Base-by-base conservation (phyloP, 2,329 filamentous ascomycete genomes). In the Trichophyton rubrum region DNA sequence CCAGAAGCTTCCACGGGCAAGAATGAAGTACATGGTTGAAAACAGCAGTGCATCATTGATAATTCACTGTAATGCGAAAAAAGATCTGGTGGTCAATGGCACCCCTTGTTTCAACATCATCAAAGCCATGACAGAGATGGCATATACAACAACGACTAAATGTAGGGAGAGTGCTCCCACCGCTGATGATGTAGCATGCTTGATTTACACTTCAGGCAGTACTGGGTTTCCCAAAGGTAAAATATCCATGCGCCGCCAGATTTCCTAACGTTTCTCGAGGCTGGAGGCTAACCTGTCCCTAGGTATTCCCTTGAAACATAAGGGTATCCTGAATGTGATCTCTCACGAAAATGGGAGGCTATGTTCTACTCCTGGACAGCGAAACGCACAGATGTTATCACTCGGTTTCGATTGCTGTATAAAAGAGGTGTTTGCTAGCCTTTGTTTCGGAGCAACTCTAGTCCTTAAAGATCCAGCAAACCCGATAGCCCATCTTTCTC, bases 401-500 rank as follows among this genome's bases (percentile, higher is more conserved):
- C 66, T 70, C 0, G 73, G 66, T 0, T 79, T 79, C 60, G 77
- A 79, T 63, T 74, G 73, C n/a, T 72, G 69, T 59, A 75, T 79
- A 8, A 69, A 74, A 38, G 77, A 75, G 60, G 69, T 75, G 0
- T 77, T 78, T 60, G 73, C 72, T 0, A 66, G 75, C 0, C 65
- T 78, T 0, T 67, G 66, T 17, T 73, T 76, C 59, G 76, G 76
- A 0, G 70, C 70, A 0, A 75, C 74, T 0, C 66, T 78, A 1
- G 68, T 76, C 0, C 66, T 78, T 1, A 40, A 49, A 0, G 61
- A 67, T 20, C 40, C 15, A 0, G 51, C 59, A 1, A 64, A 72
- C 11, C 66, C 69, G 0, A 71, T 77, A 40, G 62, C 60, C 0
- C 69, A 73, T 35, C 63, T 78, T 1, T 55, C 56, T 2, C 33